These are phyloP conservation scores for Dothideomycetes sp. DNA, from an alignment of 2,329 filamentous ascomycete species.

Conservation along the genomic window DNA sequence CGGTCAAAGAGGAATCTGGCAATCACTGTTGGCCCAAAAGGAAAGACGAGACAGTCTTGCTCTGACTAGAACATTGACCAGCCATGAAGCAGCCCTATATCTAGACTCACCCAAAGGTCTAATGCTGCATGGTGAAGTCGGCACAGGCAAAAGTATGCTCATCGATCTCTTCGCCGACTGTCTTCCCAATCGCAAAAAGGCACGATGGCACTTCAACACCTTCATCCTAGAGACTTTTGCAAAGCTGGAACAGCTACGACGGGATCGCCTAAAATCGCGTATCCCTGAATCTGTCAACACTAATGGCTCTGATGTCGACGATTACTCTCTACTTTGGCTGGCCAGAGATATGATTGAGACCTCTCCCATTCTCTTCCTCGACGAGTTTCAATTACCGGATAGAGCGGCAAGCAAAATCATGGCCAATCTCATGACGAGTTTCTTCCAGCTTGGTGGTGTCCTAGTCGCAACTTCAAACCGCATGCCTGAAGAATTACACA, in stretches of 20 bases:
- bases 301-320: slow-evolving; percentile 27
- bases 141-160: slow-evolving; percentile 78
- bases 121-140: slow-evolving; percentile 71
- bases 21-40: slow-evolving; percentile 40
- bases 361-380: slow-evolving; percentile 66
- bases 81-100: slow-evolving; percentile 58
- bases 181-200: slow-evolving; percentile 61
- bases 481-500: slow-evolving; percentile 71
- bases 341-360: slow-evolving; percentile 65
- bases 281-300: slow-evolving; percentile 1
- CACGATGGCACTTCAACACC: slow-evolving; percentile 72
- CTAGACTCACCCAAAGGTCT: slow-evolving; percentile 64
- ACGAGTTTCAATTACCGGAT: slow-evolving; percentile 77
- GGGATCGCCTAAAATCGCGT: slow-evolving; percentile 19
- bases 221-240: slow-evolving; percentile 74
- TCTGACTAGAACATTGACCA: slow-evolving; percentile 57
- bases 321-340: slow-evolving; percentile 63
- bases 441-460: slow-evolving; percentile 74
- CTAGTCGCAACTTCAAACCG: slow-evolving; percentile 71
- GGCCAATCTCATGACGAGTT: slow-evolving; percentile 65
- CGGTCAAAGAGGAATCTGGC: slow-evolving; percentile 39
- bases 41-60: slow-evolving; percentile 47
- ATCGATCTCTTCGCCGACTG: slow-evolving; percentile 71
- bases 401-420: slow-evolving; percentile 67
- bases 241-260: slow-evolving; percentile 55